Conservation (phyloP, 441 rosid species). For the Populus hybrid region DNA sequence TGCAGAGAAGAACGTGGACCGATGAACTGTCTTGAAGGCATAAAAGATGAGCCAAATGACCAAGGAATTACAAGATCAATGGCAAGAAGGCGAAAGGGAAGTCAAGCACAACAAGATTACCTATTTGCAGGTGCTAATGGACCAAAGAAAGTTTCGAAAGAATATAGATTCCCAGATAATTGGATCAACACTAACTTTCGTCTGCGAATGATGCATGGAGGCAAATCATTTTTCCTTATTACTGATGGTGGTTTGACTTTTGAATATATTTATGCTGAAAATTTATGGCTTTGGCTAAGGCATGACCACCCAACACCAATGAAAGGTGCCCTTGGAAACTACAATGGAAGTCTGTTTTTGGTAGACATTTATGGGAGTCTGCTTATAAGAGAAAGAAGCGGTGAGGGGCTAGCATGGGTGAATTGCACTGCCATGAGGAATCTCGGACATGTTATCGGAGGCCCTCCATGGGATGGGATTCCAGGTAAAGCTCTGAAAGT, state of each 20-base stretch:
- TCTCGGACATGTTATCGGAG: conserved; percentile 49
- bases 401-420: conserved; percentile 47
- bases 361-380: conserved; percentile 51
- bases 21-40: conserved; percentile 50
- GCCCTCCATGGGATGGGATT: conserved; percentile 66
- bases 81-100: conserved; percentile 47
- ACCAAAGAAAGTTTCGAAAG: conserved; percentile 19
- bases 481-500: conserved; percentile 47
- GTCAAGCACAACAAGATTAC: conserved; percentile 41
- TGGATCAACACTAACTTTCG: conserved; percentile 44
- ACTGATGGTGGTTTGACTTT: conserved; percentile 50
- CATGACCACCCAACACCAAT: conserved; percentile 66
- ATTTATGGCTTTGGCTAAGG: conserved; percentile 61
- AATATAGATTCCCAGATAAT: conserved; percentile 33
- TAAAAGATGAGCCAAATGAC: conserved; percentile 51
- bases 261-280: conserved; percentile 60
- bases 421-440: conserved; percentile 66
- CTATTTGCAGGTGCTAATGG: conserved; percentile 27
- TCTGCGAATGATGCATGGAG: conserved; percentile 52
- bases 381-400: conserved; percentile 56
- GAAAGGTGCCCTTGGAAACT: conserved; percentile 55
- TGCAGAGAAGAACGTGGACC: conserved; percentile 74
- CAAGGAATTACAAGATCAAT: conserved; percentile 33
- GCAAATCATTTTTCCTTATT: conserved; percentile 56
- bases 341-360: conserved; percentile 61